phyloP scores from a whole-genome alignment of 495 filamentous ascomycete genomes.

The Barbatosphaeria neglecta region DNA sequence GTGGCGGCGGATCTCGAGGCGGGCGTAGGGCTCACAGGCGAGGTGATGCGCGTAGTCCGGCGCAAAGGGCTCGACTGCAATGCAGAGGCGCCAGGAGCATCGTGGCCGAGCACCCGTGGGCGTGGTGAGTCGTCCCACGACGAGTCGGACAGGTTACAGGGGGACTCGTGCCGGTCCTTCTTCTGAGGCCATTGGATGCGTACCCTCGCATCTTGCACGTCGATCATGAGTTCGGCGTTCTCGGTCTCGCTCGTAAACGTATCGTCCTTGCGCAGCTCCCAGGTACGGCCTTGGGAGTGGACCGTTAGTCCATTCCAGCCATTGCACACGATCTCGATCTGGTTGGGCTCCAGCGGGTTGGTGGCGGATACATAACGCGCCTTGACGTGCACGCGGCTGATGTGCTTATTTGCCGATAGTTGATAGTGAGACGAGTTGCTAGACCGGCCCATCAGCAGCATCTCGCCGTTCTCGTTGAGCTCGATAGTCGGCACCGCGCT shows the following conservation, averaged over 20 bases:
- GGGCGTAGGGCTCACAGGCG: constrained; percentile 67
- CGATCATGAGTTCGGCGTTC: constrained; percentile 83
- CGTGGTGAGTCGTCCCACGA: constrained; percentile 54
- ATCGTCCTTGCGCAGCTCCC: constrained; percentile 78
- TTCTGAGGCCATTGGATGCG: constrained; percentile 76
- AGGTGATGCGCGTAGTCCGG: constrained; percentile 47
- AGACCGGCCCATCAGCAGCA: constrained; percentile 76
- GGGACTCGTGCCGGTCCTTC: constrained; percentile 41
- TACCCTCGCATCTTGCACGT: constrained; percentile 87
- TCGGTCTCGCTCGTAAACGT: constrained; percentile 86
- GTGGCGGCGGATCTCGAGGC: constrained; percentile 22
- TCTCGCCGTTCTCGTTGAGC: constrained; percentile 72
- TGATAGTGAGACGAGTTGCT: constrained; percentile 88
- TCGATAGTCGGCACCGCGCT: constrained; percentile 68
- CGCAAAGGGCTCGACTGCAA: constrained; percentile 56
- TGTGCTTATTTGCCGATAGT: constrained; percentile 77
- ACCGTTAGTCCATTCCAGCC: constrained; percentile 95
- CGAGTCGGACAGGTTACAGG: constrained; percentile 52
- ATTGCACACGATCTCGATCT: constrained; percentile 75
- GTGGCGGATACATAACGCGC: constrained; percentile 65
- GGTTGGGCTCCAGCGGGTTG: constrained; percentile 49
- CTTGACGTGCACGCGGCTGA: constrained; percentile 86
- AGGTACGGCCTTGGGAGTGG: constrained; percentile 80
- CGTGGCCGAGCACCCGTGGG: constrained; percentile 17
- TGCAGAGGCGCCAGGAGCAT: constrained; percentile 14